These are phyloP conservation scores for Penicillium sp. DNA, from an alignment of 2,329 filamentous ascomycete genomes.

Conservation along the genomic window DNA sequence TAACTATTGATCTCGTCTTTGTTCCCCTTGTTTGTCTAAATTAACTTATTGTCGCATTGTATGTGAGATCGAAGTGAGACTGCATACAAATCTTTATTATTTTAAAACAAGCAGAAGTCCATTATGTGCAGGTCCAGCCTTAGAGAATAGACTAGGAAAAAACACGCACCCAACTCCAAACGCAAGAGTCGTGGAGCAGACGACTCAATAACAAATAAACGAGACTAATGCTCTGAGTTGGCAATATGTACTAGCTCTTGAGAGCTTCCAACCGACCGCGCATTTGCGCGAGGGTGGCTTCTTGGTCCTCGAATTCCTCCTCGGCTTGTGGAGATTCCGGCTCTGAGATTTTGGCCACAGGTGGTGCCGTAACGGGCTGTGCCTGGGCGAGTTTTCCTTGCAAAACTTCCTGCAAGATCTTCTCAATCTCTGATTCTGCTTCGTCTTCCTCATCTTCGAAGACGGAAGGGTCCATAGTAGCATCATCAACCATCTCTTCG, in stretches of 20 bases:
- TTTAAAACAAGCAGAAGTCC: background rate
- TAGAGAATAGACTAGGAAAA: conserved; percentile 15
- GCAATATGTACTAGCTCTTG: conserved; percentile 64
- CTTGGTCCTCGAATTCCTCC: conserved; percentile 79
- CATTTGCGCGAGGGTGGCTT: conserved; percentile 93
- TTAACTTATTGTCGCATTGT: background rate
- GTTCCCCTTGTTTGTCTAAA: background rate
- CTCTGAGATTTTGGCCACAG: conserved; percentile 43
- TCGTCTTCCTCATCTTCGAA: conserved; percentile 71
- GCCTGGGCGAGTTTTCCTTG: conserved; percentile 74
- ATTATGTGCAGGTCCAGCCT: conserved; percentile 28
- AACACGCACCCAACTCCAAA: conserved; percentile 14
- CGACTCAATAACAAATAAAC: background rate
- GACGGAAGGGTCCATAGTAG: conserved; percentile 69
- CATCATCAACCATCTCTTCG: conserved; percentile 93
- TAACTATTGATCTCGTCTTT: background rate
- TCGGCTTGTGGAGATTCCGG: conserved; percentile 48
- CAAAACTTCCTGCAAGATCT: conserved; percentile 85
- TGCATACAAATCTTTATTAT: background rate
- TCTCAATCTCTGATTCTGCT: conserved; percentile 83
- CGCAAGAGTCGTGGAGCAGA: conserved; percentile 8
- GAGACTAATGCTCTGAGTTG: background rate
- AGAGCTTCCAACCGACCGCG: conserved; percentile 83
- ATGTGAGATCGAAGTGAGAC: too few relatives aligned
- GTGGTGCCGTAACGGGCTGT: conserved; percentile 49